Conservation (phyloP, 176 grass and related monocot species). For the Saccharum officinarum region DNA sequence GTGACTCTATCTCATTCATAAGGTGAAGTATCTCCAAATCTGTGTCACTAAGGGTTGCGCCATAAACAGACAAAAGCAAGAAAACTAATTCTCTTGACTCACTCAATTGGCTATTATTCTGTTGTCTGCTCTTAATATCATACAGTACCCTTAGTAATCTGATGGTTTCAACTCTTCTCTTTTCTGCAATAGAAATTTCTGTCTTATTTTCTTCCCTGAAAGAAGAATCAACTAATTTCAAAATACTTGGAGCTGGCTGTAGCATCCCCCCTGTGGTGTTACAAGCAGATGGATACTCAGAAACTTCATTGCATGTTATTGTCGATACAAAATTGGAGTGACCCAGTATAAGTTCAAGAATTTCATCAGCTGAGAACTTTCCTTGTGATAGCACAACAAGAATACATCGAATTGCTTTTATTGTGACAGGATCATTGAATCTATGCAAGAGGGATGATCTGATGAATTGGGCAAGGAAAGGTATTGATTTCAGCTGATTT, state of each 20-base stretch:
- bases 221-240: constrained; percentile 63
- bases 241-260: constrained; percentile 79
- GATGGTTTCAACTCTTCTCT: constrained; percentile 73
- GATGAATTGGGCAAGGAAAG: constrained; percentile 74
- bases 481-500: constrained; percentile 58
- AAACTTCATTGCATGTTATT: constrained; percentile 50
- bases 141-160: constrained; percentile 90
- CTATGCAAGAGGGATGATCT: constrained; percentile 87
- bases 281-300: constrained; percentile 50
- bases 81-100: constrained; percentile 76
- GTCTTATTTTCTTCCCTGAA: constrained; percentile 30
- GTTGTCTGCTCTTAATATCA: constrained; percentile 66
- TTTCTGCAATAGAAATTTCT: constrained; percentile 47
- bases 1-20: constrained; percentile 81
- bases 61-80: constrained; percentile 87
- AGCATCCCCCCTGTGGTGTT: constrained; percentile 49
- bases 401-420: constrained; percentile 87
- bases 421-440: constrained; percentile 74
- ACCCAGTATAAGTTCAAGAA: constrained; percentile 86
- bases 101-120: constrained; percentile 41
- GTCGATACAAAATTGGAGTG: constrained; percentile 84
- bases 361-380: constrained; percentile 65
- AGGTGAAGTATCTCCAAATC: constrained; percentile 89
- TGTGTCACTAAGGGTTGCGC: constrained; percentile 73
- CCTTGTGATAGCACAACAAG: constrained; percentile 70